Evolutionary conservation across 768 basidiomycete species (phyloP).

Genomic region (Amylocystis lapponica): DNA sequence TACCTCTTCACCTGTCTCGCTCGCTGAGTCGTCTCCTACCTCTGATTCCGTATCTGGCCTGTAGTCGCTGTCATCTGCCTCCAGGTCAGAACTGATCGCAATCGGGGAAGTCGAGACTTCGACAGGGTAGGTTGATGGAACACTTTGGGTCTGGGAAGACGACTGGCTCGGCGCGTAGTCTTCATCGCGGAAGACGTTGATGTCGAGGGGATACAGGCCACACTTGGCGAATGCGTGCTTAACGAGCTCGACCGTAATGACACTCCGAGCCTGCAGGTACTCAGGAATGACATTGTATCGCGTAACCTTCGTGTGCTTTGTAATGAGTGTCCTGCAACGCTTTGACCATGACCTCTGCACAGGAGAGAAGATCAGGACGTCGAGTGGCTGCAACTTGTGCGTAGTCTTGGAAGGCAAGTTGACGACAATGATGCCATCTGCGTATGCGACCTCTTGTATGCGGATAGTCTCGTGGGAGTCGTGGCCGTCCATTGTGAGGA

Average conservation of each 20-base stretch:
- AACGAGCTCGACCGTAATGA: not conserved
- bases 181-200: not conserved
- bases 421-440: constrained; percentile 26
- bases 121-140: not conserved
- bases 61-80: not conserved
- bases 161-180: constrained; percentile 1
- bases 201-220: constrained; percentile 1
- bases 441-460: constrained; percentile 23
- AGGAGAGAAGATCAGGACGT: constrained; percentile 35
- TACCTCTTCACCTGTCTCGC: too few relatives aligned
- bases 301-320: not conserved
- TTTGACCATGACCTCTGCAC: not conserved
- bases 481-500: constrained; percentile 41
- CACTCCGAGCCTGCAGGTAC: constrained; percentile 4
- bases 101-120: not conserved
- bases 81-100: not conserved
- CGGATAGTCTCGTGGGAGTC: constrained; percentile 29
- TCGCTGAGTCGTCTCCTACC: too few relatives aligned
- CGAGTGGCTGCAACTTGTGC: constrained; percentile 38
- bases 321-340: not conserved
- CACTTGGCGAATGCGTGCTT: not conserved
- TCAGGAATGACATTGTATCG: constrained; percentile 6
- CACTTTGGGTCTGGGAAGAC: not conserved
- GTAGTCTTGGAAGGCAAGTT: constrained; percentile 36
- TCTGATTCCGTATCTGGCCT: too few relatives aligned